Conservation (phyloP, 1,284 basidiomycete genomes). For the Xerocomus nothofagi region DNA sequence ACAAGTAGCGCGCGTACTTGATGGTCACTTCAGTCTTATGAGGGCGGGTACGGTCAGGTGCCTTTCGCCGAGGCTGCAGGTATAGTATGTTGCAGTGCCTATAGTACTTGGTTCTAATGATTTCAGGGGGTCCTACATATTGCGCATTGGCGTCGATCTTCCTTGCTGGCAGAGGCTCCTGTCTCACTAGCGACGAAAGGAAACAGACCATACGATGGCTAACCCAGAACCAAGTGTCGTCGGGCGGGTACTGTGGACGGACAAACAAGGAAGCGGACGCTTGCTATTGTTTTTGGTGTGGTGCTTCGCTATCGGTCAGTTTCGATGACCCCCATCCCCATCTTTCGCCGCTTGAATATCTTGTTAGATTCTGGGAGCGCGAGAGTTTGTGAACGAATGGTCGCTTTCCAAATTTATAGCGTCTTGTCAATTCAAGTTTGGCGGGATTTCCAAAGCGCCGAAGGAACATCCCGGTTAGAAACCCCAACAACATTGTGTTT, state of each 20-base stretch:
- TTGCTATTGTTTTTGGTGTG: conserved; percentile 96
- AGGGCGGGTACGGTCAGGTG: conserved; percentile 88
- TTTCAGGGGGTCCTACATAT: conserved; percentile 87
- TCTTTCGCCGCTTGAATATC: conserved; percentile 2
- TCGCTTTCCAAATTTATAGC: conserved; percentile 66
- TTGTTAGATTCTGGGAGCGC: conserved; percentile 62
- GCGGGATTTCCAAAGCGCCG: conserved; percentile 82
- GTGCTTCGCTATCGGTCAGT: conserved; percentile 71
- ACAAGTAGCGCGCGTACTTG: not conserved
- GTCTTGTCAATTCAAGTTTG: conserved; percentile 79
- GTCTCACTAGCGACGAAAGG: conserved; percentile 46
- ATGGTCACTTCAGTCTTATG: conserved; percentile 65
- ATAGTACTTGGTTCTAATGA: conserved; percentile 5
- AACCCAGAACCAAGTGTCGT: conserved; percentile 60
- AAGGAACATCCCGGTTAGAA: conserved; percentile 71
- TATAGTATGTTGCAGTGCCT: conserved; percentile 30
- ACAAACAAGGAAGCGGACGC: conserved; percentile 86
- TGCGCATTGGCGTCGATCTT: conserved; percentile 80
- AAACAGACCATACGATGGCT: conserved; percentile 74
- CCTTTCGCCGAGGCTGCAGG: conserved; percentile 86
- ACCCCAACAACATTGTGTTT: not conserved
- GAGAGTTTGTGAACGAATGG: conserved; percentile 52
- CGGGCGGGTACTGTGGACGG: conserved; percentile 82
- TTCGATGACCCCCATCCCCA: not conserved
- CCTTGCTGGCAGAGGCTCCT: conserved; percentile 45